phyloP scores from a whole-genome alignment of 2,329 filamentous ascomycete genomes.

The Botrytis fragariae region DNA sequence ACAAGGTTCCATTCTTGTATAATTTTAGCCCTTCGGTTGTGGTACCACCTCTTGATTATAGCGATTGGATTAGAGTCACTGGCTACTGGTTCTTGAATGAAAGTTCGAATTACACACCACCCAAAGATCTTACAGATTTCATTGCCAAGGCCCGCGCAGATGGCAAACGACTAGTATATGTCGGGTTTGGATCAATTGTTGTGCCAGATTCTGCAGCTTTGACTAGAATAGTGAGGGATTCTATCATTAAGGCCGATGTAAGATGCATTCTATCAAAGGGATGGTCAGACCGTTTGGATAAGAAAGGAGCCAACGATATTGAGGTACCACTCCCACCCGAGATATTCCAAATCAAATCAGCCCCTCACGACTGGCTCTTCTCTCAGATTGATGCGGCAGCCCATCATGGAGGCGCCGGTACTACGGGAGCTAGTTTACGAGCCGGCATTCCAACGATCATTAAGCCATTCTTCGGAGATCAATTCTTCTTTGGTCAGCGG shows the following conservation, averaged over 20 bases:
- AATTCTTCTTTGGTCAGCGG: constrained; percentile 89
- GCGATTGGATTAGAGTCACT: constrained; percentile 95
- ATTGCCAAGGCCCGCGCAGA: constrained; percentile 80
- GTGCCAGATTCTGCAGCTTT: constrained; percentile 85
- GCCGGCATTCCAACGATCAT: constrained; percentile 93
- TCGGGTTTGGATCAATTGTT: constrained; percentile 95
- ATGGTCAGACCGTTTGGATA: constrained; percentile 82
- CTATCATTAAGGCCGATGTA: constrained; percentile 86
- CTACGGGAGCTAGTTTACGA: constrained; percentile 86
- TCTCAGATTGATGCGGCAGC: constrained; percentile 88
- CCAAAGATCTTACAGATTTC: constrained; percentile 72
- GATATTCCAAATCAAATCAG: constrained; percentile 84
- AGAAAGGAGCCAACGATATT: constrained; percentile 51
- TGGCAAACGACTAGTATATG: constrained; percentile 89
- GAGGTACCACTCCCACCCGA: constrained; percentile 70
- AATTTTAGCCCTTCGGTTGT: constrained; percentile 95
- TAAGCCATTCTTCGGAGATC: constrained; percentile 95
- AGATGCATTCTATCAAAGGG: constrained; percentile 94
- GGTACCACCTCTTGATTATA: constrained; percentile 90
- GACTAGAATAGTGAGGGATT: constrained; percentile 89
- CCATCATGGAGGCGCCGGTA: constrained; percentile 92
- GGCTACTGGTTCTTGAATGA: constrained; percentile 98
- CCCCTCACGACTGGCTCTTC: constrained; percentile 97
- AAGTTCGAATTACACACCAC: constrained; percentile 64
- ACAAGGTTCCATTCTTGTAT: constrained; percentile 97